Conservation (phyloP, 2,329 filamentous ascomycete species). For the Hymenotorrendiella dingleyae region DNA sequence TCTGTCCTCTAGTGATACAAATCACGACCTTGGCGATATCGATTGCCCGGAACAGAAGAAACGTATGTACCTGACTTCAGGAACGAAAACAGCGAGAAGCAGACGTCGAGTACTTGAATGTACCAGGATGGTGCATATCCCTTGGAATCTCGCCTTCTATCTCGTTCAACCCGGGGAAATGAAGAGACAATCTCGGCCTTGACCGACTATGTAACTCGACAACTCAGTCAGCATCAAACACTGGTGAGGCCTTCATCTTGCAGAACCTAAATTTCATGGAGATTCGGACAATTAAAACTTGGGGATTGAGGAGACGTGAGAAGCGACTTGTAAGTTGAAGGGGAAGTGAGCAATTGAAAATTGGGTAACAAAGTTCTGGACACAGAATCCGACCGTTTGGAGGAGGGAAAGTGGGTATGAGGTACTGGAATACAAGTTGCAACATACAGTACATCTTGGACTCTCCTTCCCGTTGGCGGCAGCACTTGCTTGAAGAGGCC, state of each 20-base stretch:
- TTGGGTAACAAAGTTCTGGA: too few relatives aligned
- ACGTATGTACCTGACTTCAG: neutral
- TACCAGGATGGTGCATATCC: neutral
- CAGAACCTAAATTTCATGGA: neutral
- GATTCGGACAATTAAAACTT: neutral
- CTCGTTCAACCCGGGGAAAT: neutral
- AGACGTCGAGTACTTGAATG: neutral
- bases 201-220: conserved; percentile 1
- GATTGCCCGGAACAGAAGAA: neutral
- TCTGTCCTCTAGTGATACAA: neutral
- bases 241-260: neutral
- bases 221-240: conserved; percentile 2
- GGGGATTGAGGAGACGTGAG: conserved; percentile 1
- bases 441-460: neutral
- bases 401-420: neutral
- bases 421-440: too few relatives aligned
- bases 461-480: neutral
- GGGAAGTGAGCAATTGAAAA: neutral
- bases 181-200: neutral
- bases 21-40: neutral
- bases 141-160: neutral
- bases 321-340: neutral
- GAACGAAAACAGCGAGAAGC: neutral
- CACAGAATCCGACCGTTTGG: neutral
- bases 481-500: neutral